Evolutionary conservation across 78 protist genomes (phyloP).

Genomic region (Polysphondylium violaceum): DNA sequence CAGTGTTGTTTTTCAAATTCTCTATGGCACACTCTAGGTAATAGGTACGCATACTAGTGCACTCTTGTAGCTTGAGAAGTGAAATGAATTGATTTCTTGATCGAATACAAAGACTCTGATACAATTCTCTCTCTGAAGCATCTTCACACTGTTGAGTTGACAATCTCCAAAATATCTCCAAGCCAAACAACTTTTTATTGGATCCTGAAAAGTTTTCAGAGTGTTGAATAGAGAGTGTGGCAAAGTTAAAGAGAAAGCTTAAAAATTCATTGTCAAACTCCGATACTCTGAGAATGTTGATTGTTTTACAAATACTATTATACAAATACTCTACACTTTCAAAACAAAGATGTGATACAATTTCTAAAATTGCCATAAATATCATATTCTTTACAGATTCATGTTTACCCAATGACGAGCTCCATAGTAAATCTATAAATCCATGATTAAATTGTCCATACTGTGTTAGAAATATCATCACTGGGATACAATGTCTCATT

Average conservation of each 20-base stretch:
- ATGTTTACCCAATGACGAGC: slow-evolving; percentile 59
- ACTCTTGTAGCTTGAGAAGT: slow-evolving; percentile 11
- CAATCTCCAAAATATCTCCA: slow-evolving; percentile 49
- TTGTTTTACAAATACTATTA: slow-evolving; percentile 18
- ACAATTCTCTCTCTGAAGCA: background rate
- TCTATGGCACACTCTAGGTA: slow-evolving; percentile 49
- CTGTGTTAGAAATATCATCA: slow-evolving; percentile 50
- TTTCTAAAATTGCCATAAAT: slow-evolving; percentile 14
- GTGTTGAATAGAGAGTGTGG: slow-evolving; percentile 34
- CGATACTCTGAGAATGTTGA: background rate
- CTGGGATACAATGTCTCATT: slow-evolving; percentile 53
- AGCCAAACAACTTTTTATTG: slow-evolving; percentile 28
- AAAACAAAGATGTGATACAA: slow-evolving; percentile 4
- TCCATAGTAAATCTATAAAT: slow-evolving; percentile 51
- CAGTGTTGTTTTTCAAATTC: slow-evolving; percentile 3
- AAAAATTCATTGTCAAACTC: slow-evolving; percentile 60
- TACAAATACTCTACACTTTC: slow-evolving; percentile 44
- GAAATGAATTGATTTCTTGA: slow-evolving; percentile 18
- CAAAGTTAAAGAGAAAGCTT: slow-evolving; percentile 33
- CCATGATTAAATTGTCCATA: slow-evolving; percentile 17
- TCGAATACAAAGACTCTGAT: slow-evolving; percentile 1
- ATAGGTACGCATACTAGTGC: background rate
- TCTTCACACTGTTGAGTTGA: background rate
- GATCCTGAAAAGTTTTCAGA: slow-evolving; percentile 15
- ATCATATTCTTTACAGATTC: slow-evolving; percentile 59